Base-by-base conservation (phyloP, 2,329 filamentous ascomycete genomes). In the Alternaria gaisen region DNA sequence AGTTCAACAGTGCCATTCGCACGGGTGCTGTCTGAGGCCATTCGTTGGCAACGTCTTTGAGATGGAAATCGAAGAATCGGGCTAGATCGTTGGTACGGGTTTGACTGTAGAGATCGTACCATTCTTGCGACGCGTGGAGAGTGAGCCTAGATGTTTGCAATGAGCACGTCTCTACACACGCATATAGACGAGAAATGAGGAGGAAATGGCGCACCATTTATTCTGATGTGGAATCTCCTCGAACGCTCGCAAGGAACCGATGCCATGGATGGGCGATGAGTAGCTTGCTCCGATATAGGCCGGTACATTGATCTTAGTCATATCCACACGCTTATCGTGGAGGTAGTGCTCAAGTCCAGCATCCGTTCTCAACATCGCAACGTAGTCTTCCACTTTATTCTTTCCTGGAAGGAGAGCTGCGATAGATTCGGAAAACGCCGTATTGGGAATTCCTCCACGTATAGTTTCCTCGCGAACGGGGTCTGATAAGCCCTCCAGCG, bases 11-110 rank as follows among this genome's bases (percentile, higher is more conserved):
- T 0, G 80, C 74, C 70, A 77, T 79, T 2, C 83, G 77, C 1
- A 85, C 79, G 34, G 71, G 72, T 1, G 82, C 81, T 0, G 83
- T 85, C 38, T 78, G 69, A 53, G 83, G 80, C 82, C 81, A 85
- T 14, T 67, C 80, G 54, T 85, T 85, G 2, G 80, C 55, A 0
- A 72, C 68, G 0, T 71, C 79, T 38, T 81, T 82, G 16, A 84
- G 71, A 57, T 80, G 85, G 4, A 66, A 71, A 55, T 84, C 82
- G 54, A 84, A 84, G 70, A 84, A 85, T 20, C 51, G 50, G 9
- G 51, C n/a, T 2, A 71, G 55, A 28, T 71, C 62, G 20, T 60
- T 53, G 12, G 56, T 65, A 11, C 43, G 32, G 5, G 53, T 9
- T 7, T 51, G 18, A 6, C 51, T 30, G 56, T 65, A 71, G 2